These are phyloP conservation scores for Apiospora koreana DNA, from an alignment of 2,329 filamentous ascomycete genomes.

Conservation along the genomic window DNA sequence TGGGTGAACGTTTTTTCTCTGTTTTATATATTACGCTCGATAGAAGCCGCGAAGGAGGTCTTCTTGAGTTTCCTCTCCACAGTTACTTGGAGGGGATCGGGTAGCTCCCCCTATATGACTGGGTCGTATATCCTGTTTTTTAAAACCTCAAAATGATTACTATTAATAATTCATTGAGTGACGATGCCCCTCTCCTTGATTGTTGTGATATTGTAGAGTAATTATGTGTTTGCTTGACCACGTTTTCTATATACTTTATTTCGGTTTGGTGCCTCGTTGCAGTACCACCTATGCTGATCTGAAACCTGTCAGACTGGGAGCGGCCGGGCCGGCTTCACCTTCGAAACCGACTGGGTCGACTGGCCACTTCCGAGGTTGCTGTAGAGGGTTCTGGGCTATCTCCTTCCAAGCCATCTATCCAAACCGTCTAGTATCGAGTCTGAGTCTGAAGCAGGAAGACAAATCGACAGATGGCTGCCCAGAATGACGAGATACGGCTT, in stretches of 20 bases:
- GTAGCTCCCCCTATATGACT: conserved; percentile 37
- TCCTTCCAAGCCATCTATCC: neutral
- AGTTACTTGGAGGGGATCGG: conserved; percentile 19
- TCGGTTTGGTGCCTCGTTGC: neutral
- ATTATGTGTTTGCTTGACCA: neutral
- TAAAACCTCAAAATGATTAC: neutral
- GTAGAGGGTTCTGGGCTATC: neutral
- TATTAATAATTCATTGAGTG: conserved; percentile 14
- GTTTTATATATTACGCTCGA: neutral
- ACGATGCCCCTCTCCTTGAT: conserved; percentile 18
- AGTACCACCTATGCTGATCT: neutral
- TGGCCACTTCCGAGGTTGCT: too few species aligned
- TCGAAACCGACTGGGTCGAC: neutral
- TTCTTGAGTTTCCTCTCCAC: conserved; percentile 11
- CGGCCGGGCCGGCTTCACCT: neutral
- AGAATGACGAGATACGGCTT: neutral
- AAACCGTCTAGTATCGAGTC: neutral
- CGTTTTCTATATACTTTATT: neutral
- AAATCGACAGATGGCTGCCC: neutral
- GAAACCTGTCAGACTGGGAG: neutral
- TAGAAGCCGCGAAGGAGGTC: neutral
- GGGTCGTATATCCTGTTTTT: conserved; percentile 48
- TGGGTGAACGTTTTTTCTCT: neutral
- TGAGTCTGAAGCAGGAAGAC: neutral
- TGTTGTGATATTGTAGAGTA: neutral